Percentiles rank a stretch among this genome's conserved stretches.
Conservation (phyloP, 192 early-diverging fungal species). For the Martensiomyces pterosporus region DNA sequence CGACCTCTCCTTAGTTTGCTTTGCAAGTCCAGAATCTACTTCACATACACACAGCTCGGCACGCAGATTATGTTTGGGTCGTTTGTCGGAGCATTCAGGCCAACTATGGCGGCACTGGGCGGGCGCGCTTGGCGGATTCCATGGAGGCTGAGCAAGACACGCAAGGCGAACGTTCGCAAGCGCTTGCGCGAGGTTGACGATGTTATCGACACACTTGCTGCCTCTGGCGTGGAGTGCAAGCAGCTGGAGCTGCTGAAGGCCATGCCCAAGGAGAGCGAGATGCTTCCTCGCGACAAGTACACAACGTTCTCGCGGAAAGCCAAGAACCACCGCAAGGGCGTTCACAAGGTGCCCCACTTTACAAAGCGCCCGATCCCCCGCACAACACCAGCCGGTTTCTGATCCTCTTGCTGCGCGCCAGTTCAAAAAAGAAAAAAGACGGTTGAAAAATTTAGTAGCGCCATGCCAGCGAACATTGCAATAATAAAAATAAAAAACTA, state of each 20-base stretch:
- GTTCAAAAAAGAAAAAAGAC: too few relatives aligned
- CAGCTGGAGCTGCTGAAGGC: slow-evolving; percentile 58
- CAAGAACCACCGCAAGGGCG: slow-evolving; percentile 67
- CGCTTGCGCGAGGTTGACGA: slow-evolving; percentile 74
- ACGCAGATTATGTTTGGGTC: slow-evolving; percentile 37
- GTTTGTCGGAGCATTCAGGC: slow-evolving; percentile 37
- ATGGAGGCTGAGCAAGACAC: slow-evolving; percentile 65
- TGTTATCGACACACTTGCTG: slow-evolving; percentile 64
- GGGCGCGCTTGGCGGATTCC: slow-evolving; percentile 55
- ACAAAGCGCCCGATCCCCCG: slow-evolving; percentile 71
- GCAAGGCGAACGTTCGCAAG: slow-evolving; percentile 85
- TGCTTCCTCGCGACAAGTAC: slow-evolving; percentile 79
- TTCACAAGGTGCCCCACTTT: slow-evolving; percentile 84
- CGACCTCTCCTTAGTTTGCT: not conserved
- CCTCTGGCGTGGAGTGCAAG: slow-evolving; percentile 71
- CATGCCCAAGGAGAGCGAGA: slow-evolving; percentile 64
- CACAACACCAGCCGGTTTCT: slow-evolving; percentile 69
- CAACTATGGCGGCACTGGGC: slow-evolving; percentile 33
- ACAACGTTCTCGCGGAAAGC: slow-evolving; percentile 72
- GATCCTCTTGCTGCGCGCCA: too few relatives aligned
- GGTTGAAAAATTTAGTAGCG: too few relatives aligned
- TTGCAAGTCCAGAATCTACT: not conserved
- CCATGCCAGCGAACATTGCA: too few relatives aligned
- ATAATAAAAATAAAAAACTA: too few relatives aligned
- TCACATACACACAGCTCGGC: not conserved